These are phyloP conservation scores for Blastomyces gilchristii DNA, from an alignment of 2,329 filamentous ascomycete genomes.

Conservation along the genomic window DNA sequence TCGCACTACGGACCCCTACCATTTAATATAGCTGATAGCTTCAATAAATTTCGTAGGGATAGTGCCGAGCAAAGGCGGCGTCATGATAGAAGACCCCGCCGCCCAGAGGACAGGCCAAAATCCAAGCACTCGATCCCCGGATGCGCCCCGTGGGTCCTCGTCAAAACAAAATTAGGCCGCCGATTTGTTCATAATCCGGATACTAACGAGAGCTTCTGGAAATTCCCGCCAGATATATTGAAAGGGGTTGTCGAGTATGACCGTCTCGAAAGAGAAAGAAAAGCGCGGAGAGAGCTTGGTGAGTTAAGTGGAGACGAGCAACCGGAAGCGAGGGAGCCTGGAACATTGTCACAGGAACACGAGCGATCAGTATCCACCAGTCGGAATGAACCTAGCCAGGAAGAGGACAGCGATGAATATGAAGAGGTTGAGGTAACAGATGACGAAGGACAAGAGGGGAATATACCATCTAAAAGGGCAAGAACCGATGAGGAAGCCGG, in stretches of 20 bases:
- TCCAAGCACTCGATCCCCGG: constrained; percentile 69
- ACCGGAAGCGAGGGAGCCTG: constrained; percentile 7
- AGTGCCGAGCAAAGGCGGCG: constrained; percentile 44
- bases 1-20: constrained; percentile 27
- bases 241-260: constrained; percentile 61
- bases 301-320: constrained; percentile 17
- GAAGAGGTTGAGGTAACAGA: constrained; percentile 67
- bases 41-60: constrained; percentile 38
- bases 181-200: constrained; percentile 82
- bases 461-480: constrained; percentile 42
- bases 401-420: constrained; percentile 58
- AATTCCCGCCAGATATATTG: constrained; percentile 79
- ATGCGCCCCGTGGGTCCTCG: constrained; percentile 76
- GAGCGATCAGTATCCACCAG: constrained; percentile 4
- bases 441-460: constrained; percentile 35
- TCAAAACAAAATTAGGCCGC: constrained; percentile 83
- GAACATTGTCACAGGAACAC: not conserved
- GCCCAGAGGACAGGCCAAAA: constrained; percentile 69
- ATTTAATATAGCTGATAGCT: constrained; percentile 14
- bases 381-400: constrained; percentile 12
- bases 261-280: constrained; percentile 59
- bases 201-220: constrained; percentile 89
- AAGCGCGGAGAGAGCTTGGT: constrained; percentile 42
- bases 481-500: constrained; percentile 42
- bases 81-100: constrained; percentile 49